phyloP scores from a whole-genome alignment of 306 rosid genomes.

The Lupinus albus region DNA sequence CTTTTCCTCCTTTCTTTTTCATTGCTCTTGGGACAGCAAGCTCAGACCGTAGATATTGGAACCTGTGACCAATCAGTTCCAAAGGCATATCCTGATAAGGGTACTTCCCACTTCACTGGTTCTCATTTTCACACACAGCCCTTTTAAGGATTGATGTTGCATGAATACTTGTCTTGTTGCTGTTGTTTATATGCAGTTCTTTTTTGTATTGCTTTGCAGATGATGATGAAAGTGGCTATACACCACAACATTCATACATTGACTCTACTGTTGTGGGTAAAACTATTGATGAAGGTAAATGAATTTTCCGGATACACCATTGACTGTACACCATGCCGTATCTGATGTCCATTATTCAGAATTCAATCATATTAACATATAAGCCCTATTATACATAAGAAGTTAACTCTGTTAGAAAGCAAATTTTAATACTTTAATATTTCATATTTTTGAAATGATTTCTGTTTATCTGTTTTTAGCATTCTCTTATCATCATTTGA shows the following conservation, averaged over 20 bases:
- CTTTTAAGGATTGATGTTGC: slow-evolving; percentile 6
- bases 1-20: not conserved
- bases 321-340: slow-evolving; percentile 15
- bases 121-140: slow-evolving; percentile 22
- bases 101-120: slow-evolving; percentile 49
- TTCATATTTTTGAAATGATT: slow-evolving; percentile 12
- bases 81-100: slow-evolving; percentile 81
- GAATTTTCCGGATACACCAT: slow-evolving; percentile 29
- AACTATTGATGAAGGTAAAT: slow-evolving; percentile 71
- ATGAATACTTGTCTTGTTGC: slow-evolving; percentile 2
- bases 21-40: slow-evolving; percentile 50
- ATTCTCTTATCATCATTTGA: slow-evolving; percentile 19
- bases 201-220: slow-evolving; percentile 56
- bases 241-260: slow-evolving; percentile 48
- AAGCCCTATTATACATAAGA: slow-evolving; percentile 7
- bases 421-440: not conserved
- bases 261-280: slow-evolving; percentile 51
- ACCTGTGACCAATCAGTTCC: slow-evolving; percentile 93
- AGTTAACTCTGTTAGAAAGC: not conserved
- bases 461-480: slow-evolving; percentile 7
- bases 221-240: slow-evolving; percentile 61
- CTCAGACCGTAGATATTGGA: slow-evolving; percentile 87
- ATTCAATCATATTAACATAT: slow-evolving; percentile 14
- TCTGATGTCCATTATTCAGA: slow-evolving; percentile 17
- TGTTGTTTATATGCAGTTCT: slow-evolving; percentile 35